Conservation (phyloP, 495 filamentous ascomycete genomes). For the Xylaria flabelliformis region DNA sequence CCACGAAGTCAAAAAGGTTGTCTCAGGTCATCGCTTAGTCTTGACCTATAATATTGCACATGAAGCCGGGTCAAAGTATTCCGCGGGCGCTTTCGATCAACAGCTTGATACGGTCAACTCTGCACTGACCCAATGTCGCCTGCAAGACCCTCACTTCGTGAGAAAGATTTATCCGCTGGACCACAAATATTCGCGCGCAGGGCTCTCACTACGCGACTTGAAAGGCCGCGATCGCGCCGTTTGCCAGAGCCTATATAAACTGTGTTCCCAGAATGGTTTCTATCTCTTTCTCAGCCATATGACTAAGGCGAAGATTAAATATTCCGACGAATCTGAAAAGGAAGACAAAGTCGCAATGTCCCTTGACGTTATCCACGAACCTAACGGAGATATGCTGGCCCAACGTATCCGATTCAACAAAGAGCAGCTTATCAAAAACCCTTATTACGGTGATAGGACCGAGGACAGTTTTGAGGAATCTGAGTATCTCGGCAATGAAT, state of each 20-base stretch:
- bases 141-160: background rate
- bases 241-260: slow-evolving; percentile 17
- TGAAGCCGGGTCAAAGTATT: background rate
- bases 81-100: background rate
- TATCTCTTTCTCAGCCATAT: slow-evolving; percentile 15
- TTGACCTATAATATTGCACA: slow-evolving; percentile 61
- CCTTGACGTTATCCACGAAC: background rate
- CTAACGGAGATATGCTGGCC: background rate
- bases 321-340: background rate
- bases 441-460: background rate
- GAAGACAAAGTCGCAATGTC: background rate
- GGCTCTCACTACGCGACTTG: slow-evolving; percentile 42
- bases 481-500: background rate
- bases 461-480: slow-evolving; percentile 11
- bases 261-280: slow-evolving; percentile 5
- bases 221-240: slow-evolving; percentile 51
- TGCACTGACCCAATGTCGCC: background rate
- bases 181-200: slow-evolving; percentile 53
- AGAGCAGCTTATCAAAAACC: background rate
- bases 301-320: background rate
- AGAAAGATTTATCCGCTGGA: slow-evolving; percentile 47
- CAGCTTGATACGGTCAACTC: background rate
- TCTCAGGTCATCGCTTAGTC: slow-evolving; percentile 55
- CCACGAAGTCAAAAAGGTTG: slow-evolving; percentile 57
- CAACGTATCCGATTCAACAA: background rate